Percentiles rank a stretch among this genome's conserved stretches.
Conservation (phyloP, 306 rosid species). For the Medicago lupulina region DNA sequence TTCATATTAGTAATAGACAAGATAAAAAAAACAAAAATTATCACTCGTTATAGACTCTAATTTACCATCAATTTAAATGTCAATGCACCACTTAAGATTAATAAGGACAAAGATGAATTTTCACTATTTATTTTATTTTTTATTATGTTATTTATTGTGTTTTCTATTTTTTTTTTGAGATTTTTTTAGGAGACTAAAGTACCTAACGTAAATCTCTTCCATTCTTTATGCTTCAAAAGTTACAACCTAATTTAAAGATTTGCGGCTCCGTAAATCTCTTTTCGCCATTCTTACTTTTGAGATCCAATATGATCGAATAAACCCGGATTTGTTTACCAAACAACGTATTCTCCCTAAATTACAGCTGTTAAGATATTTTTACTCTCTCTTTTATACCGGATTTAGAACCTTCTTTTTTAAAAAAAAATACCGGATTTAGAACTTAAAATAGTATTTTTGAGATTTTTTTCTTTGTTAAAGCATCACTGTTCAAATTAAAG, state of each 20-base stretch:
- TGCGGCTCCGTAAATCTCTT: conserved; percentile 32
- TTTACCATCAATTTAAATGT: no score
- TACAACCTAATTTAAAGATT: conserved; percentile 11
- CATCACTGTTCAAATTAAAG: not conserved
- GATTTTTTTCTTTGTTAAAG: not conserved
- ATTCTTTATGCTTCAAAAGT: not conserved
- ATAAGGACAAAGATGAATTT: not conserved
- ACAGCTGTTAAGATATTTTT: not conserved
- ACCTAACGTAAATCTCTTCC: not conserved
- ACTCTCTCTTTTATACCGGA: not conserved
- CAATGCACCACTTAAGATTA: no score
- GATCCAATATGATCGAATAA: not conserved
- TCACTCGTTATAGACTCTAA: no score
- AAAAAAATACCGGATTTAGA: not conserved
- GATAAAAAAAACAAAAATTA: no score
- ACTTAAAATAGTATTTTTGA: not conserved
- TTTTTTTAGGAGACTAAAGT: not conserved
- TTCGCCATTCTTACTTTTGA: not conserved
- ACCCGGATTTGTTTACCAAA: not conserved
- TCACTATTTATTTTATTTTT: not conserved
- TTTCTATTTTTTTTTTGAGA: conserved; percentile 2
- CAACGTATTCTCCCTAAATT: not conserved
- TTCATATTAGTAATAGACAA: no score
- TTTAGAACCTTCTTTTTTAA: no score
- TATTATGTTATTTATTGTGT: not conserved